phyloP scores from a whole-genome alignment of 169 alveolate species.

The Eimeria brunetti region DNA sequence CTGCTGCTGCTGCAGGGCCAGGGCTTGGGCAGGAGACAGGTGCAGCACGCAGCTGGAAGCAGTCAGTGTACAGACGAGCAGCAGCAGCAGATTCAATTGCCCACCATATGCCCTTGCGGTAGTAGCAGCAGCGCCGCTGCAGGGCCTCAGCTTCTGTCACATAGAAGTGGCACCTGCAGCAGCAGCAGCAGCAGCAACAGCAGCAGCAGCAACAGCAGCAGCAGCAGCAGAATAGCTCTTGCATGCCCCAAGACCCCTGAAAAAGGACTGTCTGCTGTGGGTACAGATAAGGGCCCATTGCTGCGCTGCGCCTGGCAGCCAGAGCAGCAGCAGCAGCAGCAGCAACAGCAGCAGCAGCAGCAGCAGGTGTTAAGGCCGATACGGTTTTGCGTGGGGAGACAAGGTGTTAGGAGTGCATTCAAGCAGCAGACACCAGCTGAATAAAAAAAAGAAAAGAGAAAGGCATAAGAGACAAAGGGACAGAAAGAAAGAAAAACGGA shows the following conservation, averaged over 20 bases:
- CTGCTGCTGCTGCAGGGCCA: not conserved
- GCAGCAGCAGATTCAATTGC: slow-evolving; percentile 17
- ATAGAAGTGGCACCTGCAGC: not conserved
- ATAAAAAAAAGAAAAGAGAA: not conserved
- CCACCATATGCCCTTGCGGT: slow-evolving; percentile 37
- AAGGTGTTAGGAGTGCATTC: not conserved
- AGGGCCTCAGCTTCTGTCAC: not conserved
- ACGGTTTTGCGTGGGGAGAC: not conserved
- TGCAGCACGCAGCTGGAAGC: not conserved
- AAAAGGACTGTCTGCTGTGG: too few species aligned
- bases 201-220: not conserved
- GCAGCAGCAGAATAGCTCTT: too few species aligned
- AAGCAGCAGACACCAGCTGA: not conserved
- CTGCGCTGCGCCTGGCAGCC: not conserved
- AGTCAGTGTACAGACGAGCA: not conserved
- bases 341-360: slow-evolving; percentile 32
- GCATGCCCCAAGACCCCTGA: not conserved
- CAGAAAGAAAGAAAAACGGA: too few species aligned
- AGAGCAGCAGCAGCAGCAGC: slow-evolving; percentile 18
- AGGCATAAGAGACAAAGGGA: too few species aligned
- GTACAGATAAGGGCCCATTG: too few species aligned
- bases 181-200: not conserved
- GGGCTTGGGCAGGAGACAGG: not conserved
- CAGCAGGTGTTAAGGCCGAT: not conserved
- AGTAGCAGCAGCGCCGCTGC: slow-evolving; percentile 2